Evolutionary conservation across 352 stramenopile species (phyloP), one percentile per base, ranked within the genome.

Genomic region (Globisporangium nodosum): DNA sequence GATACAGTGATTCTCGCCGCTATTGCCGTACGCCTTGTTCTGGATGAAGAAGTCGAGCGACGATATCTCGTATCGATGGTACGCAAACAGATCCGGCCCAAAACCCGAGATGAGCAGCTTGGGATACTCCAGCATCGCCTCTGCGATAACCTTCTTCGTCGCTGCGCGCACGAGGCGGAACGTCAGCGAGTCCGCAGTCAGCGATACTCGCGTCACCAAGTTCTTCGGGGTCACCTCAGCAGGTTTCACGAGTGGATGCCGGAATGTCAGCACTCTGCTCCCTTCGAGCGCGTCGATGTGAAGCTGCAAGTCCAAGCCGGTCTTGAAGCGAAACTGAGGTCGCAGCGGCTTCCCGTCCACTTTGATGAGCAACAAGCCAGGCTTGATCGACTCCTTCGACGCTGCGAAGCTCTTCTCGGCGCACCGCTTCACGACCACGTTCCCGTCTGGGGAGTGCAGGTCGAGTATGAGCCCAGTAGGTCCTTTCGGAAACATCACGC

Each of bases 21-120:
- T 54, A 9, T 74, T 49, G 1, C 72, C 56, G 49, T 61, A 74
- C 6, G 74, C 59, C 53, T 81, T 84, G 37, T 84, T 91, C 61
- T 94, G 83, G 8, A 94, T 56, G 52, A 81, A 96, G 68, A 92
- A 96, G 18, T 88, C 81, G 12, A 59, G 58, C 20, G 90, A 76
- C 31, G 69, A 54, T 11, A 90, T 52, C 24, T 87, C 72, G 54
- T 94, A 96, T 13, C 73, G 69, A 61, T 96, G 87, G 39, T 83
- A 96, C 18, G 78, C 84, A 53, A 94, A 96, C 15, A 94, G 68
- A 27, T 76, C 78, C 0, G 85, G 83, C 0, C 87, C 87, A 66
- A 85, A 94, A 0, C 87, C 87, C 51, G 72, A 68, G 47, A 96
- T 88, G 4, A 63, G 54, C 13, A 96, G 67, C 1, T 64, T 48